Percentiles rank a stretch among this genome's conserved stretches.
These are phyloP conservation scores for Xerocomus cyaneibrunnescens DNA, from an alignment of 1,284 basidiomycete species.

Conservation along the genomic window DNA sequence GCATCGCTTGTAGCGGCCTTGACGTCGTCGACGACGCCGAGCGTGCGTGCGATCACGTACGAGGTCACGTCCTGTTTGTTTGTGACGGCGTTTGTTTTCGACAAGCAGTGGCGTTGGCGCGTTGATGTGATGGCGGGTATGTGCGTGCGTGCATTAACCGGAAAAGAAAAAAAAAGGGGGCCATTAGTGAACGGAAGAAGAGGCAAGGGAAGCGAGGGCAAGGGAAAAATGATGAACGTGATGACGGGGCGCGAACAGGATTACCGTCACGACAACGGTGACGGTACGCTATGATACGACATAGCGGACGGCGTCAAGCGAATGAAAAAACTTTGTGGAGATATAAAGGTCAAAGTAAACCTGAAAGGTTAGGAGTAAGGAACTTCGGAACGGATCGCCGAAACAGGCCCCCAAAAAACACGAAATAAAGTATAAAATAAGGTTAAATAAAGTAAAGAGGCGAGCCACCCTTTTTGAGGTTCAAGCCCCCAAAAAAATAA, in stretches of 20 bases:
- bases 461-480: background rate
- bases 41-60: conserved; percentile 79
- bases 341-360: conserved; percentile 9
- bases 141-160: background rate
- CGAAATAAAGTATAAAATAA: conserved; percentile 2
- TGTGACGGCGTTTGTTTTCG: background rate
- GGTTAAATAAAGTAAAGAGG: conserved; percentile 7
- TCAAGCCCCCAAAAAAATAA: conserved; percentile 10
- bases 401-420: background rate
- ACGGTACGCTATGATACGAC: conserved; percentile 2
- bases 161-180: background rate
- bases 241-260: conserved; percentile 3
- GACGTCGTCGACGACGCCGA: conserved; percentile 70
- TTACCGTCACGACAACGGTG: background rate
- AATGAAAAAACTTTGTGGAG: conserved; percentile 9
- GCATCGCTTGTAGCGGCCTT: conserved; percentile 65
- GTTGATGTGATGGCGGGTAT: conserved; percentile 3
- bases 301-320: conserved; percentile 3
- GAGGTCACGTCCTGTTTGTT: conserved; percentile 69
- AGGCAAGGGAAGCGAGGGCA: background rate
- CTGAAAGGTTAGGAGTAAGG: background rate
- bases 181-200: conserved; percentile 15
- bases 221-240: conserved; percentile 2
- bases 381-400: conserved; percentile 17
- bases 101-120: background rate